Evolutionary conservation across 306 rosid genomes (phyloP).

Genomic region (Astragalus membranaceus): DNA sequence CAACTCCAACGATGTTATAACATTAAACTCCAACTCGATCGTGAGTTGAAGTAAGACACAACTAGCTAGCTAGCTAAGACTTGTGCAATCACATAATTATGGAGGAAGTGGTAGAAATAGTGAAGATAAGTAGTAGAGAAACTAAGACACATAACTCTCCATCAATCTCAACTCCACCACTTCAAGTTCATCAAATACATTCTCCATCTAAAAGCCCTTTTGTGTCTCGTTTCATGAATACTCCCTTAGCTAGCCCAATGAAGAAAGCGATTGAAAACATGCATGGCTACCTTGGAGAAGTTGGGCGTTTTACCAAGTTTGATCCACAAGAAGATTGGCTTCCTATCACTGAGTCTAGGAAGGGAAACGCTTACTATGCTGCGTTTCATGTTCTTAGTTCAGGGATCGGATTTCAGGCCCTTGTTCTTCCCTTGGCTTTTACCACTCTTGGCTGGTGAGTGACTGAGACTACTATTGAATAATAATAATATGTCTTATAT

Average conservation of each 20-base stretch:
- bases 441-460: slow-evolving; percentile 53
- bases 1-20: not conserved
- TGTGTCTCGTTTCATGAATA: slow-evolving; percentile 26
- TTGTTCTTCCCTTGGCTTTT: slow-evolving; percentile 64
- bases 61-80: no score
- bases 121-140: slow-evolving; percentile 14
- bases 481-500: not conserved
- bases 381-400: slow-evolving; percentile 60
- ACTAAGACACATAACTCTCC: not conserved
- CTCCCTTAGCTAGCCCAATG: slow-evolving; percentile 54
- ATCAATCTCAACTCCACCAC: not conserved
- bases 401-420: slow-evolving; percentile 68
- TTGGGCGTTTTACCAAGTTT: slow-evolving; percentile 51
- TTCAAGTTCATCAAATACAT: not conserved
- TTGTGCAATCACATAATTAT: not conserved
- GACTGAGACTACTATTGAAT: not conserved
- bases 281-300: slow-evolving; percentile 52
- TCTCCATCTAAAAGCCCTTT: slow-evolving; percentile 33
- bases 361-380: slow-evolving; percentile 60
- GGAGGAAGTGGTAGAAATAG: slow-evolving; percentile 27
- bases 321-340: slow-evolving; percentile 80
- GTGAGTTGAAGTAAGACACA: no score
- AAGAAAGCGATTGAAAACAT: slow-evolving; percentile 51
- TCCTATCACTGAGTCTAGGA: slow-evolving; percentile 65
- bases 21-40: not conserved